phyloP scores from a whole-genome alignment of 2,329 filamentous ascomycete genomes.

The Ophiostoma angusticollis region DNA sequence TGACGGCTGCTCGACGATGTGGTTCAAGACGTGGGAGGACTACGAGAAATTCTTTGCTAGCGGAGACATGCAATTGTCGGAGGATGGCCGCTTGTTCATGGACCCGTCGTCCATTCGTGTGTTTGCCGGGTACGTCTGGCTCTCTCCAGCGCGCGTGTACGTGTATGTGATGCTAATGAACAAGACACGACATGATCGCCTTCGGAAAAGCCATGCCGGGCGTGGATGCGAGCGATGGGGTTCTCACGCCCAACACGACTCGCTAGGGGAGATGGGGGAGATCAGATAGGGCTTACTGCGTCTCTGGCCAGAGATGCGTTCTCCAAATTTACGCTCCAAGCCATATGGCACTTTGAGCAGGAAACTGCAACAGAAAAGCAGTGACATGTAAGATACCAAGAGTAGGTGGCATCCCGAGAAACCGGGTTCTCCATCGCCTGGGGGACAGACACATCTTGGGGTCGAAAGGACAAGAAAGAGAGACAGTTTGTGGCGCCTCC shows the following conservation, averaged over 20 bases:
- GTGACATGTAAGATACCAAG: no score
- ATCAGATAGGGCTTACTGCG: no score
- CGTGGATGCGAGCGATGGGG: slow-evolving; percentile 2
- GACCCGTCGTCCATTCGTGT: slow-evolving; percentile 1
- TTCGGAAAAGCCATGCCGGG: slow-evolving; percentile 5
- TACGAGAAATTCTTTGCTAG: slow-evolving; percentile 1
- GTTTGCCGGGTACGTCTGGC: not conserved
- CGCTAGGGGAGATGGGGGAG: not conserved
- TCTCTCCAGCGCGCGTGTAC: no score
- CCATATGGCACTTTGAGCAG: no score
- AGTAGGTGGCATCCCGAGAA: no score
- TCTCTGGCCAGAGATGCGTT: no score
- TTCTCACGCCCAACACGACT: slow-evolving; percentile 1
- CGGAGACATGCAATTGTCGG: not conserved
- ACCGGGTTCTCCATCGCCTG: no score
- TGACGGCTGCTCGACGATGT: slow-evolving; percentile 7
- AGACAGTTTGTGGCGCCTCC: no score
- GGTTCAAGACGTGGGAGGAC: slow-evolving; percentile 6
- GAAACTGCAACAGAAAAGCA: no score
- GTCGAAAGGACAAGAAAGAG: no score
- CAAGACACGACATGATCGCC: slow-evolving; percentile 3
- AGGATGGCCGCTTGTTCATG: slow-evolving; percentile 3
- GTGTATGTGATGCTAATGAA: not conserved
- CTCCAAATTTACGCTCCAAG: no score
- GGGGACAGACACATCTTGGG: no score